These are phyloP conservation scores for Prinsepia uniflora DNA, from an alignment of 306 rosid species.

Conservation along the genomic window DNA sequence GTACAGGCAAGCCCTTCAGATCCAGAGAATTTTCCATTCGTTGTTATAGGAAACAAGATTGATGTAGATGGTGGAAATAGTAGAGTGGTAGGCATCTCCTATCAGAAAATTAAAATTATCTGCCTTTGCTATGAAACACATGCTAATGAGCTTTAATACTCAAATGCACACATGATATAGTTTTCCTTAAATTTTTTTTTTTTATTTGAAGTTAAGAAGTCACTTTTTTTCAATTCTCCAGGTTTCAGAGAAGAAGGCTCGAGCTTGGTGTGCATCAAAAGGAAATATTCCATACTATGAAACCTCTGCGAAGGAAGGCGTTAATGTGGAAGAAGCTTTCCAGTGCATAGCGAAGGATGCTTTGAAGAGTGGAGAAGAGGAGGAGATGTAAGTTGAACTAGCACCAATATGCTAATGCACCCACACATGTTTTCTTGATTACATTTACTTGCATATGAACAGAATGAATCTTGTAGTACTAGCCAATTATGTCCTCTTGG, in stretches of 20 bases:
- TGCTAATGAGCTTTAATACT: neutral
- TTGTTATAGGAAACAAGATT: slow-evolving; percentile 92
- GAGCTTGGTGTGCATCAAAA: slow-evolving; percentile 99
- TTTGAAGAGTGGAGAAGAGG: slow-evolving; percentile 93
- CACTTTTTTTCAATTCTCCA: slow-evolving; percentile 25
- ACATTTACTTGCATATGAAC: neutral
- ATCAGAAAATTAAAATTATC: neutral
- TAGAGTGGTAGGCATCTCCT: slow-evolving; percentile 72
- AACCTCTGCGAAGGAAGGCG: slow-evolving; percentile 98
- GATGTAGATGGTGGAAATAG: slow-evolving; percentile 96
- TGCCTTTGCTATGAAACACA: slow-evolving; percentile 8
- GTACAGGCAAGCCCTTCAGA: slow-evolving; percentile 96
- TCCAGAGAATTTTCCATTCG: slow-evolving; percentile 98
- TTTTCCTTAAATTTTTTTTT: neutral
- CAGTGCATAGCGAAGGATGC: slow-evolving; percentile 95
- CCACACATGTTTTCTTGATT: too few species aligned
- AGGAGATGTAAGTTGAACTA: slow-evolving; percentile 78
- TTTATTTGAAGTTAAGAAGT: neutral
- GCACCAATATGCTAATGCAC: neutral
- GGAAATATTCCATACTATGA: slow-evolving; percentile 98
- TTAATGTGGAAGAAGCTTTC: slow-evolving; percentile 97
- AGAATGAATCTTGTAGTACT: neutral
- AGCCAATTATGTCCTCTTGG: neutral
- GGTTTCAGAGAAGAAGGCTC: slow-evolving; percentile 97
- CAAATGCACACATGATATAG: neutral